Evolutionary conservation across 2,329 filamentous ascomycete species (phyloP), one percentile per base, ranked within the genome.

Genomic region (Magnaporthiopsis rhizophila): DNA sequence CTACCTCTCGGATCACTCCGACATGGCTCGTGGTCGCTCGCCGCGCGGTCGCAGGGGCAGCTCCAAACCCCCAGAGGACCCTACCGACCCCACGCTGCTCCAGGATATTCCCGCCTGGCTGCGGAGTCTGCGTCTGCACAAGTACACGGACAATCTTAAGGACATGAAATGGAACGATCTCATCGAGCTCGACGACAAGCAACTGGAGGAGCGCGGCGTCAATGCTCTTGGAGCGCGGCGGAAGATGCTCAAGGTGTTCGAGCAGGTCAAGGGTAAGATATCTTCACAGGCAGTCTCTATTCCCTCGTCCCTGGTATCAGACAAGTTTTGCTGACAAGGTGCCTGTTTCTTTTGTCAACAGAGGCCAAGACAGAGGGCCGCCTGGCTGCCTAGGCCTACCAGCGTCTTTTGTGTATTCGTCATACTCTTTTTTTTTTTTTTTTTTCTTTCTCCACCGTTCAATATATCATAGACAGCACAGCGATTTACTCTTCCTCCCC

Each of bases 211-310:
- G 32, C 89, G 92, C 63, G 95, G 95, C 62, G 95, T 99, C 38
- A 97, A 97, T 75, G 95, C 95, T 64, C 84, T 98, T 65, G 95
- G 95, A 71, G 95, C 95, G 24, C 84, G 95, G 70, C 90, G 94
- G 74, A 99, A 99, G 85, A 96, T 99, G 91, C 81, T 99, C 66
- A 99, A 99, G 86, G 95, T 98, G 65, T 98, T 98, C 77, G 95
- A 98, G 72, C 93, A 97, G 80, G 94, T 98, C 72, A 92, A 87
- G 78, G 90, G 86, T 87, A 78, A 68, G 78, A 71, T 58, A 24
- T 57, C 5, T 2, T 36, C 21, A 9, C 8, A 24, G 2, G 18
- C 59, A 13, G 21, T 53, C 34, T 18, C 13, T 21, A 3, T 21
- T 26, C 26, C 9, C 13, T 53, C 12, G 28, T 6, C 24, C 18